Percentiles rank a stretch among this genome's conserved stretches.
Evolutionary conservation across 495 filamentous ascomycete species (phyloP).

Genomic region (Apiosordaria backusii): DNA sequence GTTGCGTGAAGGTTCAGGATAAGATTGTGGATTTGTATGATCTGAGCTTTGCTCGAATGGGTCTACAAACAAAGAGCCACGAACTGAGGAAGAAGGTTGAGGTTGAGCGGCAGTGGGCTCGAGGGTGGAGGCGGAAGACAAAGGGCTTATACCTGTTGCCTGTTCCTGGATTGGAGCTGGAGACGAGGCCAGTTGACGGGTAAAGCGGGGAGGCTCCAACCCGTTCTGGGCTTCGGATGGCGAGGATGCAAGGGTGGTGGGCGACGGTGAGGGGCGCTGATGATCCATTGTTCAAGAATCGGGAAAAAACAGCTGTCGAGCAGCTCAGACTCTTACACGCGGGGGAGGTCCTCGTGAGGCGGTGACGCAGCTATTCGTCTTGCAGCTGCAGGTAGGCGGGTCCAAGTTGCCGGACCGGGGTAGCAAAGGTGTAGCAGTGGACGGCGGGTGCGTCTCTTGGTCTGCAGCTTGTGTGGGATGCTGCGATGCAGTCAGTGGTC

Average conservation of each 20-base stretch:
- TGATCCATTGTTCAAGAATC: not conserved
- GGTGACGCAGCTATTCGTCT: constrained; percentile 26
- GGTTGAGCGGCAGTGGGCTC: constrained; percentile 2
- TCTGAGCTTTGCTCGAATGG: not conserved
- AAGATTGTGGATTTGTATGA: constrained; percentile 6
- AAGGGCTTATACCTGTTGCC: not conserved
- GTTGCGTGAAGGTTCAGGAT: constrained; percentile 9
- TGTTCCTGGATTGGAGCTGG: constrained; percentile 2
- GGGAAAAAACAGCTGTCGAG: not conserved
- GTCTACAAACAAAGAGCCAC: constrained; percentile 1
- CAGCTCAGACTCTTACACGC: not conserved
- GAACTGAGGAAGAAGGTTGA: constrained; percentile 6
- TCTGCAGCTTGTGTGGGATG: not conserved
- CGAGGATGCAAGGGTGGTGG: not conserved
- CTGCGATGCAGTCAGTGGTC: not conserved
- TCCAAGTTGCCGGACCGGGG: constrained; percentile 17
- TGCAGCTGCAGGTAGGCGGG: constrained; percentile 30
- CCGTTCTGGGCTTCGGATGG: constrained; percentile 7
- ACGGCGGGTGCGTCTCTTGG: not conserved
- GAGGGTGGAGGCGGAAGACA: not conserved
- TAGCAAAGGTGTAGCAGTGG: not conserved
- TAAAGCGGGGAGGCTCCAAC: not conserved
- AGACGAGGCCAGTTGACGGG: constrained; percentile 2
- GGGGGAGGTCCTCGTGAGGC: constrained; percentile 8
- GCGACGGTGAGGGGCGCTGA: not conserved